Base-by-base conservation (phyloP, 1,139 yeast species). In the Candida neerlandica region DNA sequence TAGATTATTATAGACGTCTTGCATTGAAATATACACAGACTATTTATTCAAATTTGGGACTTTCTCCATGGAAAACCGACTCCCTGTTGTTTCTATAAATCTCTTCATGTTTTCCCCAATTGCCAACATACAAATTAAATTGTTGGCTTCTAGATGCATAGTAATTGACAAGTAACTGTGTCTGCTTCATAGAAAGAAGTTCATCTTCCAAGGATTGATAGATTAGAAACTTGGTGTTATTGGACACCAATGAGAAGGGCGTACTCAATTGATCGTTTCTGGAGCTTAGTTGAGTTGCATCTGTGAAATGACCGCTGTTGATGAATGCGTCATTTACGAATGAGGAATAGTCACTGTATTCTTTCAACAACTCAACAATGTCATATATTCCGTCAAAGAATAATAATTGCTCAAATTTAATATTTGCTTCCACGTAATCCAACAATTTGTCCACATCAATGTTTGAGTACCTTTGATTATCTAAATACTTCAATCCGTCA, bases 361-460 rank as follows among this genome's bases (percentile, higher is more conserved):
- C 80, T 4, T 56, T 52, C 6, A 75, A 27, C 29, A 75, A 59
- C 11, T 61, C 62, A 9, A 55, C 57, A 9, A 67, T 58, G 55
- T 73, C 70, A 54, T 61, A 75, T 19, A 76, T 75, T 0, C 80
- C 80, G 55, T 76, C 81, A 1, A 75, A 50, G 34, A 71, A 63
- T 40, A 59, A 58, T 10, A 66, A 30, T 4, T 45, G 47, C 3
- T 49, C 50, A 6, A 66, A 42, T 1, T 45, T 38, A 7, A 59
- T 46, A 19, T 39, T 26, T 15, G 40, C 10, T 2, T 45, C 38
- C 14, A 48, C 26, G 30, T 15, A 42, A 2, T 41, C 43, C 26
- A 44, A 34, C 29, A 47, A 43, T 2, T 41, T 15, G 21, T 21
- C 16, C 7, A 46, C 26, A 10, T 50, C 49, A 15, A 34, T 33